Evolutionary conservation across 768 basidiomycete species (phyloP).

Genomic region (Boletus subcaerulescens): DNA sequence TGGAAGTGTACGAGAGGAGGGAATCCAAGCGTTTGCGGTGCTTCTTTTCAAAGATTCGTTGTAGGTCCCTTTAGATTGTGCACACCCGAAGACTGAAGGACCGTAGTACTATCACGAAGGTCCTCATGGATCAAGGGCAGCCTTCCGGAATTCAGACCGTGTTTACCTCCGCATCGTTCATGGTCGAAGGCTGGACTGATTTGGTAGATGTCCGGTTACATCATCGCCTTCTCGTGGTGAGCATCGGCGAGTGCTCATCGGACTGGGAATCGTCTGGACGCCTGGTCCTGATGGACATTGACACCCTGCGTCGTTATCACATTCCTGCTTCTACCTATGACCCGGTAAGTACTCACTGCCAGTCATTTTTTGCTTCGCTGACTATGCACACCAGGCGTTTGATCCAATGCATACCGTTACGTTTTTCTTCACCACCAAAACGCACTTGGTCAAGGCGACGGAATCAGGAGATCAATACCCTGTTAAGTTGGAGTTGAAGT

Average conservation of each 20-base stretch:
- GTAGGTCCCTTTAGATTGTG: not conserved
- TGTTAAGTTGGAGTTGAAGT: slow-evolving; percentile 3
- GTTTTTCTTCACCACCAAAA: slow-evolving; percentile 6
- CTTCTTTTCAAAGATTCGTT: slow-evolving; percentile 1
- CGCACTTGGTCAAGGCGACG: slow-evolving; percentile 4
- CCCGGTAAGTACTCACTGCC: not conserved
- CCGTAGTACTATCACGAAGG: slow-evolving; percentile 3
- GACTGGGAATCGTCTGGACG: slow-evolving; percentile 5
- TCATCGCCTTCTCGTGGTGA: slow-evolving; percentile 7
- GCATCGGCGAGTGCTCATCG: not conserved
- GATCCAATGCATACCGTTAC: not conserved
- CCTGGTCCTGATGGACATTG: slow-evolving; percentile 4
- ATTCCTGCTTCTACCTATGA: not conserved
- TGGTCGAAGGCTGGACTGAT: not conserved
- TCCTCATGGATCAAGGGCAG: not conserved
- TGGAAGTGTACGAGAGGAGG: not conserved
- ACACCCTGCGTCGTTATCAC: slow-evolving; percentile 5
- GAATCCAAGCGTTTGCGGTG: slow-evolving; percentile 5
- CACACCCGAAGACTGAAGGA: not conserved
- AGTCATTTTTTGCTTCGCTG: not conserved
- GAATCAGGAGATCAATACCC: not conserved
- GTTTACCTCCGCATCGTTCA: not conserved
- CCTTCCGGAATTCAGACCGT: not conserved
- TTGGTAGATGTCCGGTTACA: slow-evolving; percentile 4
- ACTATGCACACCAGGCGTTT: not conserved